Evolutionary conservation across 228 moss, liverwort and hornwort species (phyloP).

Genomic region (Sphagnum magellanicum): DNA sequence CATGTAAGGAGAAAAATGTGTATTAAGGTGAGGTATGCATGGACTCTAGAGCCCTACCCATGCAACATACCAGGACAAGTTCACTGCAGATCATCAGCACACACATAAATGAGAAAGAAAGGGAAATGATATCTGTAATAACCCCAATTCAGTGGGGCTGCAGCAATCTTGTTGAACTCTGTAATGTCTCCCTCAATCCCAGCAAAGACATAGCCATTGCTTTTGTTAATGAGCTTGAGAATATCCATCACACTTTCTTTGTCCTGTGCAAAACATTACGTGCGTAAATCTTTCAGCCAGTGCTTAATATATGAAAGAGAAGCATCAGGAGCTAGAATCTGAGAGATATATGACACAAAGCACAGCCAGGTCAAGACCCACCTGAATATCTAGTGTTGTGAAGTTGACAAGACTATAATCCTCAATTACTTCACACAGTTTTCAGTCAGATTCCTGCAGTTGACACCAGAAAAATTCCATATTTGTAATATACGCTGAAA

Average conservation of each 20-base stretch:
- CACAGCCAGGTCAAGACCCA: constrained; percentile 1
- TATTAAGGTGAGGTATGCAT: too few relatives aligned
- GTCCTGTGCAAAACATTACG: constrained; percentile 45
- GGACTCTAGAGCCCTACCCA: too few relatives aligned
- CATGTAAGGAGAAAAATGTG: too few relatives aligned
- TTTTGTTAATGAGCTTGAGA: constrained; percentile 85
- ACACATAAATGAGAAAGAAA: neutral
- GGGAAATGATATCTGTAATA: constrained; percentile 91
- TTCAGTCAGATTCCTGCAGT: constrained; percentile 75
- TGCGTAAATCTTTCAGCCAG: too few relatives aligned
- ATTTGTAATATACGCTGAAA: too few relatives aligned
- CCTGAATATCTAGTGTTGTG: constrained; percentile 89
- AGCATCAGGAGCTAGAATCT: too few relatives aligned
- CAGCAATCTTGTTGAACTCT: constrained; percentile 77
- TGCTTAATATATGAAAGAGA: too few relatives aligned
- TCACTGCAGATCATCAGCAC: neutral
- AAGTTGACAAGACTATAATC: constrained; percentile 93
- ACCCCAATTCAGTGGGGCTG: constrained; percentile 81
- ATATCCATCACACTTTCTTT: constrained; percentile 95
- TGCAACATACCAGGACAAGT: too few relatives aligned
- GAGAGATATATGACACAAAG: too few relatives aligned
- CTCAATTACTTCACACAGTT: constrained; percentile 89
- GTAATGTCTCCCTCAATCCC: constrained; percentile 85
- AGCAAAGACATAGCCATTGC: constrained; percentile 94
- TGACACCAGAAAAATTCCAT: too few relatives aligned